phyloP scores from a whole-genome alignment of 371 early-diverging fungal species.

The Lichtheimia ornata region DNA sequence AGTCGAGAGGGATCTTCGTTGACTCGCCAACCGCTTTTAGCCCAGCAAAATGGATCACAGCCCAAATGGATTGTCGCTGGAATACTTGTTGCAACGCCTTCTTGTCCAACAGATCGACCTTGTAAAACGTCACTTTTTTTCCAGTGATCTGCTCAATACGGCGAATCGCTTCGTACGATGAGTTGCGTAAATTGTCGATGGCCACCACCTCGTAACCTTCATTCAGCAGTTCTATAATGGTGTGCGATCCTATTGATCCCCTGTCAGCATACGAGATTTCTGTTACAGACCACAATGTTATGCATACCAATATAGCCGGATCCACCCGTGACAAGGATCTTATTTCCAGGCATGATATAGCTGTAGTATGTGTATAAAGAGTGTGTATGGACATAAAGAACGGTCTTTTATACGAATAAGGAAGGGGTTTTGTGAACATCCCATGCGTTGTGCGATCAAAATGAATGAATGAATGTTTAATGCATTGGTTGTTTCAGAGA shows the following conservation, averaged over 20 bases:
- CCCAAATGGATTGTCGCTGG: conserved; percentile 54
- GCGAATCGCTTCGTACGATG: conserved; percentile 69
- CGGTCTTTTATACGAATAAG: background rate
- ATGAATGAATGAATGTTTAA: background rate
- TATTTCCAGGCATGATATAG: conserved; percentile 11
- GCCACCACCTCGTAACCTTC: conserved; percentile 73
- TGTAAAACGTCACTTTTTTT: conserved; percentile 65
- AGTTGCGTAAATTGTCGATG: conserved; percentile 83
- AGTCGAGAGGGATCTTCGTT: conserved; percentile 62
- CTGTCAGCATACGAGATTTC: background rate
- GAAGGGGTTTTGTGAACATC: background rate
- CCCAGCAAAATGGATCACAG: conserved; percentile 86
- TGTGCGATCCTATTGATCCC: conserved; percentile 79
- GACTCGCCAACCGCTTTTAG: conserved; percentile 84
- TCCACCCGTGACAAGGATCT: conserved; percentile 53
- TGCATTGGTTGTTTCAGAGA: background rate
- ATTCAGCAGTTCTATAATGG: conserved; percentile 80
- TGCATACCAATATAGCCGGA: conserved; percentile 57
- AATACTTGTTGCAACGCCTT: conserved; percentile 68
- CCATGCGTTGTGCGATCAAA: background rate
- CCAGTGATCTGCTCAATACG: conserved; percentile 67
- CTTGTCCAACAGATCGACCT: conserved; percentile 72
- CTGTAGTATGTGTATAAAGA: background rate
- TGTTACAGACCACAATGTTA: background rate
- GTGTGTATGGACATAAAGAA: background rate